A percentile compares a stretch with the other conserved stretches of the same genome.
Conservation (phyloP, 2,329 filamentous ascomycete genomes). For the Neopestalotiopsis rosae region DNA sequence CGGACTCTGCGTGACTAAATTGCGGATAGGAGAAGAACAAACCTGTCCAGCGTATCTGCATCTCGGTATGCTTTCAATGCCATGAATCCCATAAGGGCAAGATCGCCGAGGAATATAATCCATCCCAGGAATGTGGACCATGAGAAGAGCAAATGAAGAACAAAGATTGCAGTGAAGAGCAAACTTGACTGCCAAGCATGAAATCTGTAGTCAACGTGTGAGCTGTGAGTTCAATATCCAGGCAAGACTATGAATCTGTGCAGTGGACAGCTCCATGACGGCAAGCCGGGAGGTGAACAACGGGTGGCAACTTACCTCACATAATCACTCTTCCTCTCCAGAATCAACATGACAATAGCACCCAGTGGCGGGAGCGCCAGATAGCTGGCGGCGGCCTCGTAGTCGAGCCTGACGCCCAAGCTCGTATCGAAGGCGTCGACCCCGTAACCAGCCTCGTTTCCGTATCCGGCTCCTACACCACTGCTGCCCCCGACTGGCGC, state of each 20-base stretch:
- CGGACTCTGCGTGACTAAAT: background rate
- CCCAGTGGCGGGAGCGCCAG: slow-evolving; percentile 83
- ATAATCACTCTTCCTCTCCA: slow-evolving; percentile 96
- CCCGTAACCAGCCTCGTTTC: slow-evolving; percentile 37
- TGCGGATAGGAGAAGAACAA: slow-evolving; percentile 27
- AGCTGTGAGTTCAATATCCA: background rate
- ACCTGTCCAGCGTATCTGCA: slow-evolving; percentile 71
- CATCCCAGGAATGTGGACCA: slow-evolving; percentile 87
- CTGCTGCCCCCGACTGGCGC: slow-evolving; percentile 22
- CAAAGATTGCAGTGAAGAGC: slow-evolving; percentile 75
- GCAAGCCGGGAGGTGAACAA: background rate
- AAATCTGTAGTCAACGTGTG: slow-evolving; percentile 62
- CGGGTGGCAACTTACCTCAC: slow-evolving; percentile 69
- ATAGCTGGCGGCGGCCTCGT: slow-evolving; percentile 92
- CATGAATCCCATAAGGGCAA: slow-evolving; percentile 78
- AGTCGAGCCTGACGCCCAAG: slow-evolving; percentile 82
- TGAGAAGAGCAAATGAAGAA: slow-evolving; percentile 84
- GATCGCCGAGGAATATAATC: slow-evolving; percentile 78
- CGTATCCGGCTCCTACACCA: slow-evolving; percentile 24
- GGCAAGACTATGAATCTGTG: background rate
- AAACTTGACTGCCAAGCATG: slow-evolving; percentile 95
- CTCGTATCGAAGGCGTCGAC: slow-evolving; percentile 79
- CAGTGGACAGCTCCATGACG: background rate
- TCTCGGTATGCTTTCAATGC: slow-evolving; percentile 83
- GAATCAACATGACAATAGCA: slow-evolving; percentile 79